Conservation (phyloP, 192 early-diverging fungal genomes). For the Chytriomyces confervae region DNA sequence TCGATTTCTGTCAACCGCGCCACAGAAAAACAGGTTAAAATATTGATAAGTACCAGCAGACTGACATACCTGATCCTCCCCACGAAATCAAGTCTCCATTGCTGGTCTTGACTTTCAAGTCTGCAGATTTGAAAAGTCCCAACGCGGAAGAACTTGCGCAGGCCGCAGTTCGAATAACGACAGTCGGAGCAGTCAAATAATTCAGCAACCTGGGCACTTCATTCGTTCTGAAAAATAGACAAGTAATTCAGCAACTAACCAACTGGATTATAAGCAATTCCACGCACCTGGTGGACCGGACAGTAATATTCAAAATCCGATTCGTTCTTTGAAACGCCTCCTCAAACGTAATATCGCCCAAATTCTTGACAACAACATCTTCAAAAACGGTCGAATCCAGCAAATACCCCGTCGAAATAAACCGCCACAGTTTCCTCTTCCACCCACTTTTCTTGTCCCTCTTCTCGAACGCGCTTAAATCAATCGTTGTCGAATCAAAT, state of each 20-base stretch:
- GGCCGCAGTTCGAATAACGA: conserved; percentile 80
- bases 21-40: no score
- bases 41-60: no score
- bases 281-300: conserved; percentile 61
- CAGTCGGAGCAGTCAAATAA: conserved; percentile 79
- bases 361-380: conserved; percentile 73
- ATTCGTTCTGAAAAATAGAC: conserved; percentile 50
- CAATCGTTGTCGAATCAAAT: conserved; percentile 64
- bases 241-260: neutral
- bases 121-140: conserved; percentile 70
- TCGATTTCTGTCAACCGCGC: conserved; percentile 13
- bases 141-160: conserved; percentile 73
- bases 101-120: conserved; percentile 75
- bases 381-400: conserved; percentile 79
- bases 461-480: conserved; percentile 70
- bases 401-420: conserved; percentile 62
- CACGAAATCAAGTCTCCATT: conserved; percentile 70
- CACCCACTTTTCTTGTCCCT: conserved; percentile 64
- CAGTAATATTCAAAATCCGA: conserved; percentile 79
- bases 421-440: conserved; percentile 66
- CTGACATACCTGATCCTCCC: conserved; percentile 52
- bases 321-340: conserved; percentile 73
- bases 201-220: conserved; percentile 78
- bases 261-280: neutral
- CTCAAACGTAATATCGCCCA: conserved; percentile 66